These are phyloP conservation scores for Solanum piurae DNA, from an alignment of 257 asterid species.

Conservation along the genomic window DNA sequence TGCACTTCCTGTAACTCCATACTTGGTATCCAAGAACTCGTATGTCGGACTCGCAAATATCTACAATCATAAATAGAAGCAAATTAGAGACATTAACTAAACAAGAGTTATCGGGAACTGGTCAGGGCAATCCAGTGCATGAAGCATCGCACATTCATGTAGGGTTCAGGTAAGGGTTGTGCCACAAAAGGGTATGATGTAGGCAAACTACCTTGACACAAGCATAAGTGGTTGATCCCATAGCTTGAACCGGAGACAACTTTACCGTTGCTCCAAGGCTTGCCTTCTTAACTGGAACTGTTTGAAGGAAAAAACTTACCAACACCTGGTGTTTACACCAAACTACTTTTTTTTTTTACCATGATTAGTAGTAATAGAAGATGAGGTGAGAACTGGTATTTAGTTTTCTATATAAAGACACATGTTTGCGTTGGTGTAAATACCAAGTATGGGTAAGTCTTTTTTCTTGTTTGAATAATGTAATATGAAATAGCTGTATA, in stretches of 20 bases:
- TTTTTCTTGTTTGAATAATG: not conserved
- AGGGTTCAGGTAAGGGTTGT: not conserved
- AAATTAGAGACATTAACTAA: not conserved
- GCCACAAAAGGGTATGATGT: not conserved
- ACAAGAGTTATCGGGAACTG: too few relatives aligned
- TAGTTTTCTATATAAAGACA: not conserved
- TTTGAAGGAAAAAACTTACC: not conserved
- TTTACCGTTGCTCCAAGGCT: not conserved
- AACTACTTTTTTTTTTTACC: not conserved
- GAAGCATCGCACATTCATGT: not conserved
- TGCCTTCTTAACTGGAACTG: not conserved
- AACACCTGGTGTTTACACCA: not conserved
- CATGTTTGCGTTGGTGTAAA: not conserved
- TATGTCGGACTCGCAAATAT: conserved; percentile 95
- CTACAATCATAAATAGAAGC: conserved; percentile 20
- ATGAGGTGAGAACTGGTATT: not conserved
- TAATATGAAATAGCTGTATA: not conserved
- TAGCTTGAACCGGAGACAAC: not conserved
- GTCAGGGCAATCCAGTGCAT: not conserved
- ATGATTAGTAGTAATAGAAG: not conserved
- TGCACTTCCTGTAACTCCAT: conserved; percentile 57
- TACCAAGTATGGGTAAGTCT: not conserved
- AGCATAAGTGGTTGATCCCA: not conserved
- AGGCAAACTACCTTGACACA: not conserved
- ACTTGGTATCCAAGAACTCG: conserved; percentile 78